phyloP scores from a whole-genome alignment of 345 rosid genomes.

The Salix exigua region DNA sequence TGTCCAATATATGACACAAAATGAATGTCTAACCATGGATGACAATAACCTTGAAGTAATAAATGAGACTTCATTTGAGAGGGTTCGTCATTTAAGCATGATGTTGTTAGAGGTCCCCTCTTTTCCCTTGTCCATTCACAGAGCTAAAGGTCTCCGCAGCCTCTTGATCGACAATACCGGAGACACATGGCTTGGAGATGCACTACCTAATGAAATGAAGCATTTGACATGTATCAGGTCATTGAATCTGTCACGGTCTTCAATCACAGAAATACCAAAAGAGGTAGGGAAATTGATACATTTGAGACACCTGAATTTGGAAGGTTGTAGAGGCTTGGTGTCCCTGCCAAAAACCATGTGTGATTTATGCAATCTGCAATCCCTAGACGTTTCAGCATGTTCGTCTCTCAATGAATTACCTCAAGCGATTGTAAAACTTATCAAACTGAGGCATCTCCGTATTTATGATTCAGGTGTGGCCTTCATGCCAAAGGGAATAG shows the following conservation, averaged over 20 bases:
- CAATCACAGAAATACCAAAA: neutral
- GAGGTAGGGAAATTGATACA: neutral
- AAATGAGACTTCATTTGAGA: too few relatives aligned
- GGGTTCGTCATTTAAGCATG: too few relatives aligned
- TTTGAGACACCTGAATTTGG: conserved; percentile 12
- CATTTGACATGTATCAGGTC: too few relatives aligned
- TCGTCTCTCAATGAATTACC: neutral
- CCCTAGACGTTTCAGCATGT: neutral
- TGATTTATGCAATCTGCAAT: conserved; percentile 6
- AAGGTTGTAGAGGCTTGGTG: neutral
- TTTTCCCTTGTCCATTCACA: too few relatives aligned
- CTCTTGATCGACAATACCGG: too few relatives aligned
- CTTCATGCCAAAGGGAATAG: conserved; percentile 13
- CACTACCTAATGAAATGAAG: too few relatives aligned
- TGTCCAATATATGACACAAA: too few relatives aligned
- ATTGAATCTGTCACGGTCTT: neutral
- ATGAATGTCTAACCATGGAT: too few relatives aligned
- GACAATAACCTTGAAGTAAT: too few relatives aligned
- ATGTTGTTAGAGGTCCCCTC: too few relatives aligned
- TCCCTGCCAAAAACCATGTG: conserved; percentile 7
- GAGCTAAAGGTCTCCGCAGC: too few relatives aligned
- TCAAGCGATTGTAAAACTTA: conserved; percentile 1
- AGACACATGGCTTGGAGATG: too few relatives aligned
- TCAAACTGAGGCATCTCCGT: neutral
- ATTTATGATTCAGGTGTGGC: neutral